Conservation (phyloP, 2,329 filamentous ascomycete genomes). For the Hymenoscyphus scutula region DNA sequence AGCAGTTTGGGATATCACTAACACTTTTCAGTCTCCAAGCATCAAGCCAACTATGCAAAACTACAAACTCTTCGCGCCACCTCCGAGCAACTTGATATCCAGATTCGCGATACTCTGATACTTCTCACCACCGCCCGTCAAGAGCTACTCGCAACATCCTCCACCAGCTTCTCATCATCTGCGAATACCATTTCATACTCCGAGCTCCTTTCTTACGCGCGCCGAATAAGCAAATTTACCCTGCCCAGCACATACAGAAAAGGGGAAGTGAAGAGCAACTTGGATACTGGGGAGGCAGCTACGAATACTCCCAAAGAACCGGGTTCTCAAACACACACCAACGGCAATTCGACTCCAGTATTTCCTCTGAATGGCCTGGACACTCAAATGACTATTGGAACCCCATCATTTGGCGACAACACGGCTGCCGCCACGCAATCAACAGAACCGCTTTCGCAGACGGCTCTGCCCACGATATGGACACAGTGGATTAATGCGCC, state of each 20-base stretch:
- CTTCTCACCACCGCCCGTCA: conserved; percentile 71
- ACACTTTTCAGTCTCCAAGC: conserved; percentile 57
- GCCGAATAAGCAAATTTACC: conserved; percentile 76
- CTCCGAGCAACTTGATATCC: conserved; percentile 63
- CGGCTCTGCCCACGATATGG: conserved; percentile 37
- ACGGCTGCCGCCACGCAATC: conserved; percentile 22
- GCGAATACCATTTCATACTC: conserved; percentile 62
- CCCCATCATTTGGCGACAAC: conserved; percentile 25
- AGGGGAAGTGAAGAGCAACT: conserved; percentile 13
- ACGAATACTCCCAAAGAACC: conserved; percentile 26
- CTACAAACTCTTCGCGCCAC: conserved; percentile 67
- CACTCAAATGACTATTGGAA: conserved; percentile 14
- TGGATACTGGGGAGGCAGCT: conserved; percentile 18
- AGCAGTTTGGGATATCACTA: neutral
- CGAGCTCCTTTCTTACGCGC: conserved; percentile 74
- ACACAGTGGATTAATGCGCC: conserved; percentile 50
- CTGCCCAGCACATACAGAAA: conserved; percentile 49
- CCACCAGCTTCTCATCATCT: conserved; percentile 52
- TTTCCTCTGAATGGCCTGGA: conserved; percentile 27
- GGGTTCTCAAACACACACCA: conserved; percentile 28
- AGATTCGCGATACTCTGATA: conserved; percentile 68
- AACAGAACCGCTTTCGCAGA: conserved; percentile 22
- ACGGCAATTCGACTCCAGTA: conserved; percentile 31
- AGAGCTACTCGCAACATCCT: conserved; percentile 64
- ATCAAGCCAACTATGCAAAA: conserved; percentile 71